These are phyloP conservation scores for Aspergillus ostianus DNA, from an alignment of 495 filamentous ascomycete species.

Conservation along the genomic window DNA sequence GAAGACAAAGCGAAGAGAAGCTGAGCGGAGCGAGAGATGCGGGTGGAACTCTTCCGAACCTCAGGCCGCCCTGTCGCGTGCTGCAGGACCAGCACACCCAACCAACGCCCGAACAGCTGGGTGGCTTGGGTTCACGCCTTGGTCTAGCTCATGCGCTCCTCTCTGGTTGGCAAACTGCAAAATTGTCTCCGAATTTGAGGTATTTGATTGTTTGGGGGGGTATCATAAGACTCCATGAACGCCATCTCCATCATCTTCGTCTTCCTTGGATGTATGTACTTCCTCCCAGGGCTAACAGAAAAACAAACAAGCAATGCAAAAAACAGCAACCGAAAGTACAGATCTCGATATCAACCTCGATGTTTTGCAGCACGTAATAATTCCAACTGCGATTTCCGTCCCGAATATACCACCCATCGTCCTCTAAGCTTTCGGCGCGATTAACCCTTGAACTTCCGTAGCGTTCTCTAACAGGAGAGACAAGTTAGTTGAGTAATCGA, in stretches of 20 bases:
- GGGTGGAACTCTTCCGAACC: conserved; percentile 42
- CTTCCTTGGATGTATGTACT: not conserved
- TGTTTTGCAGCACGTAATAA: not conserved
- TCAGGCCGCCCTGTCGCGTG: conserved; percentile 30
- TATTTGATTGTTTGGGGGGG: not conserved
- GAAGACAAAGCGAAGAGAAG: conserved; percentile 8
- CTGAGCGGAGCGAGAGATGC: conserved; percentile 26
- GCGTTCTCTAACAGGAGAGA: conserved; percentile 50
- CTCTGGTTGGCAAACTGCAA: not conserved
- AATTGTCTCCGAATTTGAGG: not conserved
- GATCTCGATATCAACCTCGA: not conserved
- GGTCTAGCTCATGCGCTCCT: too few species aligned
- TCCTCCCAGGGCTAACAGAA: not conserved
- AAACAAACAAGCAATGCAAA: not conserved
- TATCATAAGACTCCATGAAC: not conserved
- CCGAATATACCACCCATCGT: not conserved
- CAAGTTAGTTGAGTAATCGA: conserved; percentile 5
- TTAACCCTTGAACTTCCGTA: conserved; percentile 78
- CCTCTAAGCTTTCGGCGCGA: not conserved
- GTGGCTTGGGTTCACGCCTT: not conserved
- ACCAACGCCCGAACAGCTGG: not conserved
- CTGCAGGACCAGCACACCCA: conserved; percentile 8
- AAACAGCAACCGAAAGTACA: not conserved
- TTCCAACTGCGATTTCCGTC: not conserved
- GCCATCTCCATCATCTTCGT: not conserved